phyloP scores from a whole-genome alignment of 2,329 filamentous ascomycete genomes.

The Mycogone perniciosa region DNA sequence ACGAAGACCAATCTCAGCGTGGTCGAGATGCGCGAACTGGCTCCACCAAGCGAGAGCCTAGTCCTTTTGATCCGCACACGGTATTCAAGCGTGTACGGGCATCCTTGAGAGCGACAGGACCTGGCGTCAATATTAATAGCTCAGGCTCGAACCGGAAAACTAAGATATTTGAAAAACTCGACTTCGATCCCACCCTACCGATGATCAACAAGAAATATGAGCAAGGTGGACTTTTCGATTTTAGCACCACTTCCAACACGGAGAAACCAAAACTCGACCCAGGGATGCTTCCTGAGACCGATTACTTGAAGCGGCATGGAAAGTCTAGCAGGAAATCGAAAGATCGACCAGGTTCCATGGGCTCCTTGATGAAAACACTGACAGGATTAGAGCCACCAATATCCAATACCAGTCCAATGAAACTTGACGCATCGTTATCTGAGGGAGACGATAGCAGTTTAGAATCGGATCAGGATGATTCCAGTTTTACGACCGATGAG shows the following conservation, averaged over 20 bases:
- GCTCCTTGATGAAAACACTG: slow-evolving; percentile 23
- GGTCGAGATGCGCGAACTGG: slow-evolving; percentile 25
- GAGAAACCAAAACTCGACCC: slow-evolving; percentile 24
- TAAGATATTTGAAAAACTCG: slow-evolving; percentile 49
- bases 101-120: slow-evolving; percentile 29
- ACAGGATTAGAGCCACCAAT: slow-evolving; percentile 20
- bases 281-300: slow-evolving; percentile 38
- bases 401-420: slow-evolving; percentile 30
- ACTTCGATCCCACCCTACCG: slow-evolving; percentile 47
- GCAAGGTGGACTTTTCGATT: slow-evolving; percentile 49
- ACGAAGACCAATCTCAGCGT: slow-evolving; percentile 32
- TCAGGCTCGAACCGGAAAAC: slow-evolving; percentile 28
- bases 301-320: slow-evolving; percentile 42
- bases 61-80: slow-evolving; percentile 51
- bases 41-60: slow-evolving; percentile 44
- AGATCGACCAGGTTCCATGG: slow-evolving; percentile 16
- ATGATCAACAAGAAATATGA: slow-evolving; percentile 54
- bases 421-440: slow-evolving; percentile 31
- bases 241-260: slow-evolving; percentile 26
- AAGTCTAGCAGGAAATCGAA: slow-evolving; percentile 35
- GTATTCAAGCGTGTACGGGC: slow-evolving; percentile 53
- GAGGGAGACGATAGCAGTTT: slow-evolving; percentile 45
- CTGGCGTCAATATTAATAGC: slow-evolving; percentile 17
- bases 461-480: slow-evolving; percentile 51
- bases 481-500: slow-evolving; percentile 44